A percentile compares a stretch with the other conserved stretches of the same genome.
These are phyloP conservation scores for Entrophospora sp. DNA, from an alignment of 192 early-diverging fungal genomes.

Conservation along the genomic window DNA sequence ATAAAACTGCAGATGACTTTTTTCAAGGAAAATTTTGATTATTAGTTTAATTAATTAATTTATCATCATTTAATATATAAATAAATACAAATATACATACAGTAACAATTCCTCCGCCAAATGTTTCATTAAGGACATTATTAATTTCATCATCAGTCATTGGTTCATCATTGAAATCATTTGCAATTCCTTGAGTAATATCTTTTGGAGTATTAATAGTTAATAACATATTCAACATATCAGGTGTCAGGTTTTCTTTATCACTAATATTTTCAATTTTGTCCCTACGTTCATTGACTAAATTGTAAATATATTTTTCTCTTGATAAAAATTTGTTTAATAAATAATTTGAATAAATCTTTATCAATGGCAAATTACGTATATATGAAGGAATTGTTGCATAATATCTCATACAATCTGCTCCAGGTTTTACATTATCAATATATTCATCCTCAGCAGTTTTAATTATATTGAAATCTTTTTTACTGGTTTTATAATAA, in stretches of 20 bases:
- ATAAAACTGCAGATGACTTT: background rate
- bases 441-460: no score
- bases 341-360: background rate
- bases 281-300: background rate
- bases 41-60: background rate
- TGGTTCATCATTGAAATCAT: background rate
- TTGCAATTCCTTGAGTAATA: background rate
- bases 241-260: background rate
- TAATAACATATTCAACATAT: background rate
- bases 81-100: no score
- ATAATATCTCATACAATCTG: no score
- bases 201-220: background rate
- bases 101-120: background rate
- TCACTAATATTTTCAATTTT: background rate
- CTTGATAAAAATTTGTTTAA: no score
- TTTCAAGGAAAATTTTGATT: background rate
- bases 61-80: background rate
- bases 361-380: background rate
- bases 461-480: no score
- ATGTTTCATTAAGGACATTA: background rate
- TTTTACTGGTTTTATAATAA: no score
- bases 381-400: no score
- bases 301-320: background rate
- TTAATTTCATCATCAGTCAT: constrained; percentile 1
- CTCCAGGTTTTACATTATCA: no score